phyloP scores from a whole-genome alignment of 371 early-diverging fungal species.

The Mucor saturninus region DNA sequence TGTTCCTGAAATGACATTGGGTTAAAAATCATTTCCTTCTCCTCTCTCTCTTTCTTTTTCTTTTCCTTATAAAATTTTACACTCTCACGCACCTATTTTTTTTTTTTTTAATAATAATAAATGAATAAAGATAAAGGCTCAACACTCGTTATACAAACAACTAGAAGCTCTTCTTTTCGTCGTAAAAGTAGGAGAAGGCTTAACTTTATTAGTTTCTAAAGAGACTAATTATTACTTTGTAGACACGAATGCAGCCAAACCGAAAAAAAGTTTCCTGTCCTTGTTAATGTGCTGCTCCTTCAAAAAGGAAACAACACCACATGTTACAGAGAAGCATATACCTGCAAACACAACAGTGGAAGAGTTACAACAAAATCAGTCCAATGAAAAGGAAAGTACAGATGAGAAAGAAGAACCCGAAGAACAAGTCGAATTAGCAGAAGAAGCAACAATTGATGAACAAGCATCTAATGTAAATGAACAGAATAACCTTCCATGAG shows the following conservation, averaged over 20 bases:
- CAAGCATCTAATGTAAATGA: slow-evolving; percentile 4
- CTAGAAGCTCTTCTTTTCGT: background rate
- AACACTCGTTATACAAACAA: slow-evolving; percentile 3
- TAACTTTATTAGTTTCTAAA: background rate
- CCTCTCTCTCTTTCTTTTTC: background rate
- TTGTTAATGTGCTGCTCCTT: slow-evolving; percentile 6
- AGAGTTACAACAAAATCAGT: background rate
- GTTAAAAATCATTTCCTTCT: too few species aligned
- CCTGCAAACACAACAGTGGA: background rate
- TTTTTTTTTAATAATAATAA: background rate
- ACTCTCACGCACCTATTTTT: background rate
- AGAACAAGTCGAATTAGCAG: background rate
- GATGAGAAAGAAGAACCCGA: background rate
- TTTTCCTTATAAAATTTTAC: background rate
- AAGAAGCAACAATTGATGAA: slow-evolving; percentile 10
- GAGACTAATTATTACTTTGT: background rate
- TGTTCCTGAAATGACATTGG: background rate
- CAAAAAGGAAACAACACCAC: background rate
- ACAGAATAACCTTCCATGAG: too few species aligned
- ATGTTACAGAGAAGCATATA: background rate
- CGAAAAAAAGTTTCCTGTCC: slow-evolving; percentile 11
- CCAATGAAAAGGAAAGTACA: background rate
- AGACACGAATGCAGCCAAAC: background rate
- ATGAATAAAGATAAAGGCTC: slow-evolving; percentile 2
- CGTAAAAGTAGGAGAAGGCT: slow-evolving; percentile 6